Conservation (phyloP, 1,139 yeast species). For the Debaryomyces robertsiae region DNA sequence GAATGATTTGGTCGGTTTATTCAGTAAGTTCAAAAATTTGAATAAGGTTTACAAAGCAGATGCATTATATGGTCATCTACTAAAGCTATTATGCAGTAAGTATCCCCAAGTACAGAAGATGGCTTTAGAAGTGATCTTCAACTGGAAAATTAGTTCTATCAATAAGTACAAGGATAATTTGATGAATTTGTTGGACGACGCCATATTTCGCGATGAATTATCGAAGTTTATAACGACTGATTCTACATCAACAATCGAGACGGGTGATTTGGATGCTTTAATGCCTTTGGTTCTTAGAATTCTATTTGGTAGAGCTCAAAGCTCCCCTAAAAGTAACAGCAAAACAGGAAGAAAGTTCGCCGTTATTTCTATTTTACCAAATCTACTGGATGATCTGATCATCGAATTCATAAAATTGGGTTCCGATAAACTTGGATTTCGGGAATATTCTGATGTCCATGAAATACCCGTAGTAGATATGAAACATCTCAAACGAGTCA, state of each 20-base stretch:
- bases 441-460: conserved; percentile 32
- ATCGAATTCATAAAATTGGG: conserved; percentile 64
- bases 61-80: conserved; percentile 54
- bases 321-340: conserved; percentile 57
- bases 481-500: conserved; percentile 52
- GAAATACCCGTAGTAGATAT: conserved; percentile 19
- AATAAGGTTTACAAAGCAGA: conserved; percentile 53
- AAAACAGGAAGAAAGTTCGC: conserved; percentile 77
- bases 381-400: conserved; percentile 57
- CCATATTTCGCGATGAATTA: conserved; percentile 82
- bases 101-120: conserved; percentile 65
- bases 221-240: conserved; percentile 58
- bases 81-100: conserved; percentile 64
- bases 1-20: conserved; percentile 59
- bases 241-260: conserved; percentile 59
- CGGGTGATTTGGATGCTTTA: conserved; percentile 56
- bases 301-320: conserved; percentile 84
- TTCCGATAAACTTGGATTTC: conserved; percentile 52
- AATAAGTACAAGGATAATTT: conserved; percentile 74
- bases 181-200: conserved; percentile 76
- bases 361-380: conserved; percentile 70
- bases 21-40: conserved; percentile 67
- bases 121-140: conserved; percentile 72
- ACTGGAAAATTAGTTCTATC: conserved; percentile 60
- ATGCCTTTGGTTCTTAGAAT: conserved; percentile 79